phyloP scores from a whole-genome alignment of 2,329 filamentous ascomycete species.

The Colletotrichum endophyticum region DNA sequence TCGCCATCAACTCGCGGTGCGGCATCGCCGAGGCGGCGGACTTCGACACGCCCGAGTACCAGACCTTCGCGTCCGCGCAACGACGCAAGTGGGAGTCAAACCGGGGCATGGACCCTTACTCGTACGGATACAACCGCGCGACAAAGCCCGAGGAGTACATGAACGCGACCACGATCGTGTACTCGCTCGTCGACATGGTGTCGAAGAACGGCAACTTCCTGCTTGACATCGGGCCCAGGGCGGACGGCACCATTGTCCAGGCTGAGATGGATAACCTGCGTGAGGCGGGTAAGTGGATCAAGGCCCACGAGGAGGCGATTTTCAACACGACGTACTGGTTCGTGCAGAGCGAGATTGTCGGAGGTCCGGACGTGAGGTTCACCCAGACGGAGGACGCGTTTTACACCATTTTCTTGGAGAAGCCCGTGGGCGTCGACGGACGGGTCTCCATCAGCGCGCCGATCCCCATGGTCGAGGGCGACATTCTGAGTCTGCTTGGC shows the following conservation, averaged over 20 bases:
- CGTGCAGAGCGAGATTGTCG: conserved; percentile 45
- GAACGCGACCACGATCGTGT: conserved; percentile 53
- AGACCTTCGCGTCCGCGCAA: conserved; percentile 44
- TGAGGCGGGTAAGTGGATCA: conserved; percentile 59
- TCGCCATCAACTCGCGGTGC: conserved; percentile 62
- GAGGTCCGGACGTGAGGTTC: conserved; percentile 45
- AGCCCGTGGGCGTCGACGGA: conserved; percentile 34
- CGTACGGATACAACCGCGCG: conserved; percentile 64
- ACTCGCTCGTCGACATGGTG: conserved; percentile 55
- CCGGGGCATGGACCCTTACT: conserved; percentile 64
- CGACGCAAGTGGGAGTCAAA: conserved; percentile 63
- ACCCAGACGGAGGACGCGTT: conserved; percentile 58
- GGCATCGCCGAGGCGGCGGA: conserved; percentile 49
- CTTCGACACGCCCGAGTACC: conserved; percentile 65
- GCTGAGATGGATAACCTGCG: conserved; percentile 51
- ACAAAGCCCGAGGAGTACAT: conserved; percentile 55
- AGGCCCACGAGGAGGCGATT: conserved; percentile 56
- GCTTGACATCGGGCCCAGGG: conserved; percentile 60
- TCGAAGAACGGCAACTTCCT: conserved; percentile 62
- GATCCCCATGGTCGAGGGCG: conserved; percentile 51
- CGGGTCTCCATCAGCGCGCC: conserved; percentile 45
- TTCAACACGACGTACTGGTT: conserved; percentile 64
- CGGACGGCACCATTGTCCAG: conserved; percentile 57
- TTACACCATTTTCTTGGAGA: conserved; percentile 51
- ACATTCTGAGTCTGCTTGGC: conserved; percentile 43